phyloP scores from a whole-genome alignment of 306 rosid species.

The Glycine tomentella region DNA sequence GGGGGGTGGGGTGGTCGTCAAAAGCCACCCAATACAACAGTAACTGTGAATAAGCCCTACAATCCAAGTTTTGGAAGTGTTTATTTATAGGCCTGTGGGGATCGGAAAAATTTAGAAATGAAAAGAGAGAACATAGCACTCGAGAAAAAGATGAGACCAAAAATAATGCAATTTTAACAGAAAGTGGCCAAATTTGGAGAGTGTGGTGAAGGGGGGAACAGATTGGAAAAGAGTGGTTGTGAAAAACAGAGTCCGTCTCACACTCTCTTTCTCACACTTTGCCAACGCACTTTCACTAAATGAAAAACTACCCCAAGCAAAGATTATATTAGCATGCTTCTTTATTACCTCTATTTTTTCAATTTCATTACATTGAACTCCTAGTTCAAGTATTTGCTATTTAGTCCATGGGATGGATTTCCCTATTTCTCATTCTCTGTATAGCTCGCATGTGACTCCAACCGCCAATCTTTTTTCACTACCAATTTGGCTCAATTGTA shows the following conservation, averaged over 20 bases:
- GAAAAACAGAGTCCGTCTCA: constrained; percentile 67
- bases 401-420: neutral
- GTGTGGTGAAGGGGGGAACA: constrained; percentile 40
- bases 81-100: constrained; percentile 39
- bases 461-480: constrained; percentile 44
- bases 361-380: neutral
- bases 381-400: constrained; percentile 28
- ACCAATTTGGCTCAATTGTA: constrained; percentile 17
- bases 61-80: constrained; percentile 47
- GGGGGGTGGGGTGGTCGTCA: constrained; percentile 37
- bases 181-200: constrained; percentile 70
- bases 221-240: constrained; percentile 52
- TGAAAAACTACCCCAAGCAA: constrained; percentile 43
- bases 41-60: constrained; percentile 63
- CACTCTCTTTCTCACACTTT: constrained; percentile 95
- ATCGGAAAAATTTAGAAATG: constrained; percentile 28
- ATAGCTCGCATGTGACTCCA: constrained; percentile 21
- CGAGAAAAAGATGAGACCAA: constrained; percentile 41
- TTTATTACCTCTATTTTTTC: constrained; percentile 7
- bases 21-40: constrained; percentile 71
- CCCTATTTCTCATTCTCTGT: constrained; percentile 11
- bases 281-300: constrained; percentile 77
- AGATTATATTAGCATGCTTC: too few relatives aligned
- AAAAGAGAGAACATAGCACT: constrained; percentile 53
- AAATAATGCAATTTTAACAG: constrained; percentile 60